Conservation (phyloP, 176 grass and related monocot species). For the Ananas comosus region DNA sequence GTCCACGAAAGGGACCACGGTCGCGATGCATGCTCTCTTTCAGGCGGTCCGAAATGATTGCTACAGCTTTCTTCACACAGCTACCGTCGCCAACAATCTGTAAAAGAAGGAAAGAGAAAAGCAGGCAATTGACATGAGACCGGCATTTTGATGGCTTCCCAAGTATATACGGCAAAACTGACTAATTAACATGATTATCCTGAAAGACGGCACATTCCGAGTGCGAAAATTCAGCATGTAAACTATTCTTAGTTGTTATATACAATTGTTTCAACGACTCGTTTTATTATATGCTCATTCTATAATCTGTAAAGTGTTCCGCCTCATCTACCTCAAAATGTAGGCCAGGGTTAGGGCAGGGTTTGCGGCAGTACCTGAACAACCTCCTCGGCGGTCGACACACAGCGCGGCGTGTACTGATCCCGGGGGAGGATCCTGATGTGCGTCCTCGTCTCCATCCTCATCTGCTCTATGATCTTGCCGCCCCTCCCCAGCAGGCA, state of each 20-base stretch:
- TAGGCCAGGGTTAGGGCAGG: not conserved
- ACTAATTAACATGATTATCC: too few relatives aligned
- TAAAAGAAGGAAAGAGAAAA: constrained; percentile 3
- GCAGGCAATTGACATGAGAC: too few relatives aligned
- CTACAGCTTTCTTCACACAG: constrained; percentile 81
- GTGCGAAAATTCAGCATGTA: too few relatives aligned
- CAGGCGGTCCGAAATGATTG: constrained; percentile 66
- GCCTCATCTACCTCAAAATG: not conserved
- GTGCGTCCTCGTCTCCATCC: constrained; percentile 91
- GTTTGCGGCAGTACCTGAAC: constrained; percentile 53
- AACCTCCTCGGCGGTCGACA: constrained; percentile 75
- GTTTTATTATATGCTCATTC: too few relatives aligned
- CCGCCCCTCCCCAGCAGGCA: constrained; percentile 87
- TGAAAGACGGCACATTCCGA: too few relatives aligned
- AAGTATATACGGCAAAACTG: too few relatives aligned
- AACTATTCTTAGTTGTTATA: too few relatives aligned
- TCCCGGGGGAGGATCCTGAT: constrained; percentile 88
- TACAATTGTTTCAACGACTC: too few relatives aligned
- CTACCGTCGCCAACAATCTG: constrained; percentile 83
- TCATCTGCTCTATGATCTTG: constrained; percentile 99
- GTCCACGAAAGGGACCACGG: constrained; percentile 59
- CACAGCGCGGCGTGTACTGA: constrained; percentile 65
- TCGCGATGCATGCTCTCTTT: constrained; percentile 95
- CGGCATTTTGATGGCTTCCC: too few relatives aligned
- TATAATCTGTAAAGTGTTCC: too few relatives aligned